A percentile compares a stretch with the other conserved stretches of the same genome.
These are phyloP conservation scores for Phytophthora hibernalis DNA, from an alignment of 352 stramenopile species.

Conservation along the genomic window DNA sequence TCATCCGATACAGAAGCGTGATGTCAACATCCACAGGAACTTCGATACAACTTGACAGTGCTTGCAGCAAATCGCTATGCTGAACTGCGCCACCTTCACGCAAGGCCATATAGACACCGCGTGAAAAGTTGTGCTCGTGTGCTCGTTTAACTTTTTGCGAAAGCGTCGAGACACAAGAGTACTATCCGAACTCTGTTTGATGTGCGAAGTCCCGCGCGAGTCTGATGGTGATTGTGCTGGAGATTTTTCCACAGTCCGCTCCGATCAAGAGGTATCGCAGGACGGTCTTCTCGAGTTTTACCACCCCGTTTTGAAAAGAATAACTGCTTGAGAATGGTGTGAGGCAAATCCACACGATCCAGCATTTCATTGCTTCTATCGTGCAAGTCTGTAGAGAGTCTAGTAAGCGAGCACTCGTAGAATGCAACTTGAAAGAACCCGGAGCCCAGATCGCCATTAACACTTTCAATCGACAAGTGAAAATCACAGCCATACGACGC, in stretches of 20 bases:
- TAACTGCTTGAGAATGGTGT: constrained; percentile 62
- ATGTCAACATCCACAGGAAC: constrained; percentile 89
- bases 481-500: constrained; percentile 71
- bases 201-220: neutral
- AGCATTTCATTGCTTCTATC: constrained; percentile 37
- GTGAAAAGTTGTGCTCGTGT: constrained; percentile 90
- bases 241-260: constrained; percentile 33
- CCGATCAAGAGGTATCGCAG: constrained; percentile 33
- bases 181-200: constrained; percentile 32
- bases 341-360: constrained; percentile 43
- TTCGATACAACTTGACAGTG: constrained; percentile 86
- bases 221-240: constrained; percentile 26
- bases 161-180: constrained; percentile 60
- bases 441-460: constrained; percentile 56
- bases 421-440: constrained; percentile 90
- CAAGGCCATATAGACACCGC: constrained; percentile 84
- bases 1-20: constrained; percentile 86
- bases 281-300: constrained; percentile 30
- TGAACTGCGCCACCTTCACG: constrained; percentile 78
- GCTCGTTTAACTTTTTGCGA: constrained; percentile 83
- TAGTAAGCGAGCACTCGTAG: constrained; percentile 83
- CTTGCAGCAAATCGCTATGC: constrained; percentile 87
- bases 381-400: constrained; percentile 53
- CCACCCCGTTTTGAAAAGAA: constrained; percentile 47
- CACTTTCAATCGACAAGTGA: constrained; percentile 77